Evolutionary conservation across 495 filamentous ascomycete species (phyloP), one percentile per base, ranked within the genome.

Genomic region (Daldinia decipiens): DNA sequence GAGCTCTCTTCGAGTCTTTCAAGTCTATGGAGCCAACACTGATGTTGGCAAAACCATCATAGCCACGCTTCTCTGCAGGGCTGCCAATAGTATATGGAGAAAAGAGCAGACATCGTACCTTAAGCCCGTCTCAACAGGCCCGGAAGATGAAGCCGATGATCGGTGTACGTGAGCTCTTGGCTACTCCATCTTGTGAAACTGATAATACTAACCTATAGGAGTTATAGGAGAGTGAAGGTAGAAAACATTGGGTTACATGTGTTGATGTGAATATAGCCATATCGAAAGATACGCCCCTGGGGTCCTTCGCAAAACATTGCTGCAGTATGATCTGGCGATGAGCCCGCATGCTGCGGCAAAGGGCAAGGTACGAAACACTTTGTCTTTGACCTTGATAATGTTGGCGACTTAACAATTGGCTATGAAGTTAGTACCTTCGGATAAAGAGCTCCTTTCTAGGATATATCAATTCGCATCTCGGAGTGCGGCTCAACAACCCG

Each of bases 1-100:
- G 85, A 88, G 85, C 59, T 84, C 83, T 3, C 80, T 92, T 50
- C 85, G 87, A 59, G 82, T 85, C 12, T 84, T 89, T 62, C 91
- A 93, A 72, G 82, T 94, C 21, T 94, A 91, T 66, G 92, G 92
- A 4, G 91, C 92, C 32, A 93, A 94, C 72, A 94, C 92, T 4
- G 85, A 92, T 65, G 91, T 94, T 36, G 92, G 92, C 62, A 94
- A 94, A 79, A 93, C 92, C 0, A 84, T 94, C 29, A 83, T 91
- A 50, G 89, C 89, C 1, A 92, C 91, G 0, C 76, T 92, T 36
- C 83, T 94, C 15, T 90, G 88, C 75, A 88, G 85, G 71, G 85
- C 90, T 1, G 77, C 89, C 11, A 80, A 76, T 36, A 69, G 59
- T 19, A 65, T 59, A 13, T 77, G 78, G 62, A 79, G 79, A 26